These are phyloP conservation scores for Apophysomyces trapeziformis DNA, from an alignment of 371 early-diverging fungal genomes.

Conservation along the genomic window DNA sequence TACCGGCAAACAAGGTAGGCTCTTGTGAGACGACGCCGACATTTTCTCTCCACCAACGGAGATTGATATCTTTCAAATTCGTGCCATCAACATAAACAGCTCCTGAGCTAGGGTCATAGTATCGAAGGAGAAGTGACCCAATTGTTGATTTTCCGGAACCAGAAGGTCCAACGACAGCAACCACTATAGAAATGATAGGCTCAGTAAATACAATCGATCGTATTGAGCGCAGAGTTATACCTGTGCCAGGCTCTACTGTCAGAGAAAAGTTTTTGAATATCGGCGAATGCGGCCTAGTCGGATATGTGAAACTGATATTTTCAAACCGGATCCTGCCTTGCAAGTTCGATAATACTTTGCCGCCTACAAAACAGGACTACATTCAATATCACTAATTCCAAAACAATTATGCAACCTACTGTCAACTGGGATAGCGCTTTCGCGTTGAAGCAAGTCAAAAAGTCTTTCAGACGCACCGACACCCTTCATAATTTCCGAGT, in stretches of 20 bases:
- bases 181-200: slow-evolving; percentile 22
- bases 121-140: slow-evolving; percentile 69
- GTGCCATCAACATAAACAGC: slow-evolving; percentile 63
- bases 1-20: slow-evolving; percentile 81
- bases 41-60: slow-evolving; percentile 60
- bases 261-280: slow-evolving; percentile 70
- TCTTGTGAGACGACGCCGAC: slow-evolving; percentile 83
- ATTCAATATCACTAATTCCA: neutral
- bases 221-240: slow-evolving; percentile 10
- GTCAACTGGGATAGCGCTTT: slow-evolving; percentile 53
- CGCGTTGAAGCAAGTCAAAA: slow-evolving; percentile 69
- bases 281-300: slow-evolving; percentile 64
- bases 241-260: slow-evolving; percentile 68
- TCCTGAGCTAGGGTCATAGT: slow-evolving; percentile 66
- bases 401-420: slow-evolving; percentile 18
- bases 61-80: slow-evolving; percentile 56
- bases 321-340: slow-evolving; percentile 69
- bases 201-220: neutral
- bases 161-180: slow-evolving; percentile 67
- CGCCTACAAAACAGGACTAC: slow-evolving; percentile 22
- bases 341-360: slow-evolving; percentile 42
- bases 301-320: slow-evolving; percentile 73
- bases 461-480: slow-evolving; percentile 77
- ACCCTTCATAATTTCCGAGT: slow-evolving; percentile 86
- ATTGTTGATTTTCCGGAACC: slow-evolving; percentile 81